Conservation (phyloP, 306 rosid genomes). For the cucumber (Cucumis sativus) region Cucumber_9930_V3 NC_026657.2:16179501-16180000, state of each 20-base stretch:
- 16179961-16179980: too few species aligned
- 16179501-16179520: not conserved
- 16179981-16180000: too few species aligned
- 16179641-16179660: too few species aligned
- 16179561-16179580: too few species aligned
- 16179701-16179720: not conserved
- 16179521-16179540: too few species aligned
- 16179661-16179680: not conserved
- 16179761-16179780: not conserved
- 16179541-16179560: too few species aligned
- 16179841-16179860: not conserved
- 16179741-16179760: not conserved
- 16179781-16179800: not conserved
- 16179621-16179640: too few species aligned
- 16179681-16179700: too few species aligned
- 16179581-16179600: too few species aligned
- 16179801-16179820: not conserved
- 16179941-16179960: too few species aligned
- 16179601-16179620: too few species aligned
- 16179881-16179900: not conserved
- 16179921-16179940: not conserved
- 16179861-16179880: not conserved
- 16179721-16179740: too few species aligned
- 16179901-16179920: not conserved
- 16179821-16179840: not conserved